Conservation (phyloP, 768 basidiomycete genomes). For the Plicaturopsis crispa region DNA sequence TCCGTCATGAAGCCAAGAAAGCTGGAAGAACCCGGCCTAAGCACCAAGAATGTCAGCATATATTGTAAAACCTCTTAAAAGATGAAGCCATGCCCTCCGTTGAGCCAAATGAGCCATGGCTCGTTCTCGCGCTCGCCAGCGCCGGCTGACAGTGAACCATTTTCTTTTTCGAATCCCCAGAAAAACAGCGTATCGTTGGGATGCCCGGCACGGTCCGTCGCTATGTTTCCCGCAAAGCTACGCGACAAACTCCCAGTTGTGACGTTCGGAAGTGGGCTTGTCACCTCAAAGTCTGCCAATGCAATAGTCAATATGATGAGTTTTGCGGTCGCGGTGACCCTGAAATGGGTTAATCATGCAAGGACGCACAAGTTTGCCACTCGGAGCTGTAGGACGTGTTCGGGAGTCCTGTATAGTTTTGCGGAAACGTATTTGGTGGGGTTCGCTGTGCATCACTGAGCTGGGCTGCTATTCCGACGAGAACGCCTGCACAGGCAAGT, state of each 20-base stretch:
- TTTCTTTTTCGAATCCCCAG: conserved; percentile 28
- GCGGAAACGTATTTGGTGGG: conserved; percentile 28
- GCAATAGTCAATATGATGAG: not conserved
- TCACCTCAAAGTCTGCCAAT: conserved; percentile 25
- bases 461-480: not conserved
- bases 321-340: not conserved
- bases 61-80: not conserved
- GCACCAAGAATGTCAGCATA: not conserved
- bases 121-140: conserved; percentile 14
- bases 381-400: conserved; percentile 18
- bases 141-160: conserved; percentile 26
- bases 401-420: conserved; percentile 35
- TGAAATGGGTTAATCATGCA: not conserved
- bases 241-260: conserved; percentile 21
- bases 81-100: conserved; percentile 17
- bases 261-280: conserved; percentile 23
- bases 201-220: conserved; percentile 21
- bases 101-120: conserved; percentile 32
- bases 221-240: conserved; percentile 29
- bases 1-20: conserved; percentile 2
- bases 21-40: not conserved
- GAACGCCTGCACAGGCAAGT: too few species aligned
- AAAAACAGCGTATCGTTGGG: conserved; percentile 32
- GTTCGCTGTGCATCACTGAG: conserved; percentile 8
- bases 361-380: conserved; percentile 24